Conservation (phyloP, 2,329 filamentous ascomycete species). For the Colletotrichum sp. region DNA sequence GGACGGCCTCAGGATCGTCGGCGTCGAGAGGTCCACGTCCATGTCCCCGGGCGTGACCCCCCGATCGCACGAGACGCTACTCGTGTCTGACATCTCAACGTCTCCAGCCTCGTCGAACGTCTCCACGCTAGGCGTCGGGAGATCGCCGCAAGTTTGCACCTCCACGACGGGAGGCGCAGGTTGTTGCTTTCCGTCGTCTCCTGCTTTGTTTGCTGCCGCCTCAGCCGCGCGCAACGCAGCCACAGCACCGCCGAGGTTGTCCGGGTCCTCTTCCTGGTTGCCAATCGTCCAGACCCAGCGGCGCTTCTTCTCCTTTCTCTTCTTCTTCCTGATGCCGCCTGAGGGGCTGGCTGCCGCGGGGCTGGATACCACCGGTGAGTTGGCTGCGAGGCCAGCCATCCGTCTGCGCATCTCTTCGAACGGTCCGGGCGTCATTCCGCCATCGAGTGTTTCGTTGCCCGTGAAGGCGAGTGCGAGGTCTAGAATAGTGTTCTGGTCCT, state of each 20-base stretch:
- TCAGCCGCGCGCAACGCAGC: conserved; percentile 42
- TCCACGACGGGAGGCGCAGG: not conserved
- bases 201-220: conserved; percentile 24
- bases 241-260: conserved; percentile 47
- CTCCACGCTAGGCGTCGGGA: conserved; percentile 47
- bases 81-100: conserved; percentile 56
- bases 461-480: conserved; percentile 58
- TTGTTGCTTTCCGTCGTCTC: not conserved
- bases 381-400: conserved; percentile 53
- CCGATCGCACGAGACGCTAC: conserved; percentile 39
- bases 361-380: conserved; percentile 37
- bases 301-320: conserved; percentile 63
- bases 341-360: conserved; percentile 34
- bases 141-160: conserved; percentile 28
- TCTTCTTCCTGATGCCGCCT: conserved; percentile 57
- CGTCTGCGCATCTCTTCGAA: conserved; percentile 68
- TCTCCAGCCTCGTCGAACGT: conserved; percentile 40
- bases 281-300: conserved; percentile 73
- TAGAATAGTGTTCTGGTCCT: conserved; percentile 45
- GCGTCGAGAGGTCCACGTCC: conserved; percentile 44
- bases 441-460: conserved; percentile 61
- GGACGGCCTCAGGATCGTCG: conserved; percentile 32
- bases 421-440: conserved; percentile 66
- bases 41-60: conserved; percentile 32
- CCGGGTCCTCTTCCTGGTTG: conserved; percentile 51